These are phyloP conservation scores for Gymnopilus junonius DNA, from an alignment of 768 basidiomycete genomes.

Conservation along the genomic window DNA sequence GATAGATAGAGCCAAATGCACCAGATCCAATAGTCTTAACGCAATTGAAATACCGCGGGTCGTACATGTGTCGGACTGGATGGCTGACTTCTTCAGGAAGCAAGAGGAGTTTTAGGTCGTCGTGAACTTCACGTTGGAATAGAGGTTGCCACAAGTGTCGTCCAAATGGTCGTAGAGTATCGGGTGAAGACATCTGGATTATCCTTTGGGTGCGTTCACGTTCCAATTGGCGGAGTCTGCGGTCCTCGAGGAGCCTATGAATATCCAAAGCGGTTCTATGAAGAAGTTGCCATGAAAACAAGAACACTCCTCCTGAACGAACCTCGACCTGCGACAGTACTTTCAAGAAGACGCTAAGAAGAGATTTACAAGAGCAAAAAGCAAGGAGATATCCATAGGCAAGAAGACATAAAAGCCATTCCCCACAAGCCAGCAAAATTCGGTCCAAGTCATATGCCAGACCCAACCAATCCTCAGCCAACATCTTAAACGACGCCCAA, in stretches of 20 bases:
- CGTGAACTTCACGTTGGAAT: neutral
- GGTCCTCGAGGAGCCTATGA: neutral
- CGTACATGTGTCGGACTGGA: constrained; percentile 14
- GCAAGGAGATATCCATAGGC: neutral
- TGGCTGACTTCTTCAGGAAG: constrained; percentile 17
- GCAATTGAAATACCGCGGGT: constrained; percentile 14
- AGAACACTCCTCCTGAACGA: neutral
- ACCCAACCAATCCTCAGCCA: neutral
- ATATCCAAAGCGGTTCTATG: neutral
- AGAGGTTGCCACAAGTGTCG: constrained; percentile 3
- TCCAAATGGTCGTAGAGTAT: neutral
- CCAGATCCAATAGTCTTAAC: constrained; percentile 18
- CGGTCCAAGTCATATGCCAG: neutral
- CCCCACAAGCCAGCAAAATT: neutral
- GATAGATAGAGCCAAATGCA: constrained; percentile 17
- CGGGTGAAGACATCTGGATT: neutral
- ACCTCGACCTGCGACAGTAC: neutral
- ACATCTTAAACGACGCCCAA: neutral
- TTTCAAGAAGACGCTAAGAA: neutral
- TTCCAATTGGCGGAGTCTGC: constrained; percentile 1
- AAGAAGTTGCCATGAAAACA: neutral
- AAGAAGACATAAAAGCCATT: neutral
- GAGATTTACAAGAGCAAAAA: neutral
- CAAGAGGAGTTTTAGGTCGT: neutral
- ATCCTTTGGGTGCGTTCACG: neutral